Evolutionary conservation across 176 grass and related monocot species (phyloP).

Genomic region (Sorghum bicolor): Sorghum_bicolor_NCBIv3 NC_012870.2:17588001-17588500

Average conservation of each 20-base stretch:
- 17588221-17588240: neutral
- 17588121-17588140: neutral
- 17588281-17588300: neutral
- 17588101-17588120: neutral
- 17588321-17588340: neutral
- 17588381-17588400: neutral
- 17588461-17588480: neutral
- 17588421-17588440: too few relatives aligned
- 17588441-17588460: neutral
- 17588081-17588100: conserved; percentile 11
- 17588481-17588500: neutral
- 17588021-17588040: too few relatives aligned
- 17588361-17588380: too few relatives aligned
- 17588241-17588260: neutral
- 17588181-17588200: neutral
- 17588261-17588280: neutral
- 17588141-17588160: neutral
- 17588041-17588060: too few relatives aligned
- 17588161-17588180: neutral
- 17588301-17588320: neutral
- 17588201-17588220: neutral
- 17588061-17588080: neutral
- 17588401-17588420: too few relatives aligned
- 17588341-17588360: neutral
- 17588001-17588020: too few relatives aligned